Evolutionary conservation across 2,329 filamentous ascomycete species (phyloP).

Genomic region (Raffaelea arxii): DNA sequence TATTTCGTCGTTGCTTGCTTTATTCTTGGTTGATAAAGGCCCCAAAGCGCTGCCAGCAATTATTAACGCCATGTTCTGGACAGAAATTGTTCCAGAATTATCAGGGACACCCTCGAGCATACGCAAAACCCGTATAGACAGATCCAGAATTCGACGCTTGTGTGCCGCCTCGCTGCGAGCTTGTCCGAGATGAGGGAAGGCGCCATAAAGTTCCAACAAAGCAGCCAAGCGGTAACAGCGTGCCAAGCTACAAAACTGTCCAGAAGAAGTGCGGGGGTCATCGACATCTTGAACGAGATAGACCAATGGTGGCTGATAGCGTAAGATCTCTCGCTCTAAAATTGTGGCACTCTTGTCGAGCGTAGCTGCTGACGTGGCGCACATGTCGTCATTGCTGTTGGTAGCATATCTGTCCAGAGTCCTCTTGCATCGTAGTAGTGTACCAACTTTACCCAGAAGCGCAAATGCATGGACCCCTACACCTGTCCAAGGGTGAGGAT

Average conservation of each 20-base stretch:
- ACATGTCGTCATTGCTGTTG: too few relatives aligned
- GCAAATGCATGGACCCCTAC: background rate
- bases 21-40: too few relatives aligned
- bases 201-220: background rate
- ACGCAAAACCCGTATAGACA: background rate
- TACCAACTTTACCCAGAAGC: background rate
- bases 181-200: background rate
- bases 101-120: background rate
- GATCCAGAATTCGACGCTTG: background rate
- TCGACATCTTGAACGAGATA: background rate
- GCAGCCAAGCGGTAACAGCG: background rate
- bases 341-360: too few relatives aligned
- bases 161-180: background rate
- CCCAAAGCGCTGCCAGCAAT: background rate
- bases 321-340: background rate
- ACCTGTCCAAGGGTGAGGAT: background rate
- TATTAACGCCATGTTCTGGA: background rate
- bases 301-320: background rate
- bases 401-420: too few relatives aligned
- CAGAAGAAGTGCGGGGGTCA: background rate
- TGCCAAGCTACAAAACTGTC: background rate
- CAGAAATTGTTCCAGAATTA: background rate
- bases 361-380: too few relatives aligned
- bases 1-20: background rate
- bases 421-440: background rate